Base-by-base conservation (phyloP, 148 eudicot species). In the Nyssa sinensis region DNA sequence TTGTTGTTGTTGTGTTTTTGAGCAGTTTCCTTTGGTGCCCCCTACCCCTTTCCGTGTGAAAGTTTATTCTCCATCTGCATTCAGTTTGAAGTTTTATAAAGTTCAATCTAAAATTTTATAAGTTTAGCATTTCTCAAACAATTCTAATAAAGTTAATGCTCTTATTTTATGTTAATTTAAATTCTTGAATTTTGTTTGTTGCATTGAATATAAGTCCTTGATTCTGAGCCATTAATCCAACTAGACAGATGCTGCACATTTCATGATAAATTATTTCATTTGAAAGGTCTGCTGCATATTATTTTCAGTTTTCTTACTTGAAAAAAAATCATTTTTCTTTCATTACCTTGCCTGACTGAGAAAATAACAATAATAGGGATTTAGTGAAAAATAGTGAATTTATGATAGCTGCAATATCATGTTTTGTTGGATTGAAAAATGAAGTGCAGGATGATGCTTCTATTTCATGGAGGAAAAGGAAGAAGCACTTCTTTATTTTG, bases 401-500 rank as follows among this genome's bases (percentile, higher is more conserved):
- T 14, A 53, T 34, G 55, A 72, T 10, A 14, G 23, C 0, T 57
- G 49, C 23, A 9, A 33, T 63, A 77, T 63, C 39, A 70, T 80
- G 29, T 61, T 66, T 59, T 67, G 33, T 64, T 69, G 68, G 60
- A 75, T 67, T 72, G 67, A 73, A 69, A 58, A 73, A 19, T 84
- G 58, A 71, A 73, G 60, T 85, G 84, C 91, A 94, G 97, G 98
- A 95, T 77, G 98, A 95, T 74, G 88, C 91, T 70, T 90, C 97
- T 67, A 32, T 88, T 57, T 90, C 97, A 11, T 94, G 98, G 98
- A 92, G 98, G 90, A 86, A 88, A 78, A 85, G 98, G 80, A 95
- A 89, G 78, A 95, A 95, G 47, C 98, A 95, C 81, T 90, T 82
- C 75, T 85, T 95, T 74, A 80, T 95, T 51, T 82, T 95, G 78